A percentile compares a stretch with the other conserved stretches of the same genome.
These are phyloP conservation scores for Mycena amicta DNA, from an alignment of 768 basidiomycete genomes.

Conservation along the genomic window DNA sequence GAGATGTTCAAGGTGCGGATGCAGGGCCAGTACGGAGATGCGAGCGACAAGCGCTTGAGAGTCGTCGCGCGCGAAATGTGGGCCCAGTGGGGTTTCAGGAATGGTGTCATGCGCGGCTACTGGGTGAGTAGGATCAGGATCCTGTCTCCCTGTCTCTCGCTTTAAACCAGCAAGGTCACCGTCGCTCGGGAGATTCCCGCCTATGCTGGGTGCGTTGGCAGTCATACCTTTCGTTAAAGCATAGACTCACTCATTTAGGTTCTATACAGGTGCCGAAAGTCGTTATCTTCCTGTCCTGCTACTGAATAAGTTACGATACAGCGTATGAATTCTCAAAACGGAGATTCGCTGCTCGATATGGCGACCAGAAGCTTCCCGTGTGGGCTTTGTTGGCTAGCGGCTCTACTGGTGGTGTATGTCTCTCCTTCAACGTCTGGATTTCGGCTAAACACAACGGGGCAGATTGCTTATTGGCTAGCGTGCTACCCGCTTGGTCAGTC, in stretches of 20 bases:
- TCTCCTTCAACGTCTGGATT: not conserved
- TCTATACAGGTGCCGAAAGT: slow-evolving; percentile 74
- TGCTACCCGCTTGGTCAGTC: slow-evolving; percentile 81
- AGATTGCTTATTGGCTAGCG: slow-evolving; percentile 92
- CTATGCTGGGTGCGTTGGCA: slow-evolving; percentile 73
- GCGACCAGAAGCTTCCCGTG: slow-evolving; percentile 64
- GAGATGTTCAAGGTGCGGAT: slow-evolving; percentile 99
- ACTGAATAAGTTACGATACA: slow-evolving; percentile 24
- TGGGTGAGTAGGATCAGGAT: slow-evolving; percentile 87
- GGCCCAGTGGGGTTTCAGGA: slow-evolving; percentile 79
- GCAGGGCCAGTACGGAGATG: slow-evolving; percentile 92
- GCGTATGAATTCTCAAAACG: slow-evolving; percentile 93
- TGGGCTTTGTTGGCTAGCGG: slow-evolving; percentile 87
- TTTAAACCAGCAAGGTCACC: slow-evolving; percentile 87
- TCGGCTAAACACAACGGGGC: not conserved
- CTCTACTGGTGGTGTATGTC: slow-evolving; percentile 76
- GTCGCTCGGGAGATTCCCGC: slow-evolving; percentile 94
- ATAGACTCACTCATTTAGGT: slow-evolving; percentile 41
- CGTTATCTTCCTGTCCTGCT: too few relatives aligned
- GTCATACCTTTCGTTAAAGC: too few relatives aligned
- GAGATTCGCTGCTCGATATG: slow-evolving; percentile 64
- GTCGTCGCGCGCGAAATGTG: slow-evolving; percentile 82
- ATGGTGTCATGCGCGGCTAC: slow-evolving; percentile 95
- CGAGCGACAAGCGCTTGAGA: slow-evolving; percentile 76
- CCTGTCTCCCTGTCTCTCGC: too few relatives aligned